Evolutionary conservation across 257 asterid genomes (phyloP).

Genomic region (Mitragyna speciosa): DNA sequence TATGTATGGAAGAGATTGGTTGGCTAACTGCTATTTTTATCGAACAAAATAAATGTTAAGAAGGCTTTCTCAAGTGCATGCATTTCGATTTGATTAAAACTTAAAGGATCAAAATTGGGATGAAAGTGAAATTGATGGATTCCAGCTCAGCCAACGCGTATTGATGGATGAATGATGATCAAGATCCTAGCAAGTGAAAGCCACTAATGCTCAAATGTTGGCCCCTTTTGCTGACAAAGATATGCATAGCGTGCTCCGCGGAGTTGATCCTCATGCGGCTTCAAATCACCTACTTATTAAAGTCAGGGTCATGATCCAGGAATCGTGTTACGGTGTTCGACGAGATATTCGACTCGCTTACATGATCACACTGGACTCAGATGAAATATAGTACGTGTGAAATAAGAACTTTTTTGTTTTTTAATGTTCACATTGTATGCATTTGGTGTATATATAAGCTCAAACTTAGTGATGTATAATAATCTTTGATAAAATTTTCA

Average conservation of each 20-base stretch:
- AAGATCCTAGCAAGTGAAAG: not conserved
- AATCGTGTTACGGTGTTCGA: not conserved
- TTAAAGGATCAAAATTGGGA: not conserved
- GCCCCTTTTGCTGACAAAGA: conserved; percentile 8
- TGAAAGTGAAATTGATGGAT: conserved; percentile 8
- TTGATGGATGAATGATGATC: not conserved
- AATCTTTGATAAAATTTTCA: not conserved
- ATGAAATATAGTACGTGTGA: too few species aligned
- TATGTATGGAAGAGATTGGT: not conserved
- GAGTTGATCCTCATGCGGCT: not conserved
- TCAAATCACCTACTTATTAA: not conserved
- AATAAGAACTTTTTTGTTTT: too few species aligned
- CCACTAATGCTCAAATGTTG: not conserved
- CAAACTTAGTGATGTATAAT: not conserved
- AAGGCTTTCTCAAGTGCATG: not conserved
- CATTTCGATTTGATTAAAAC: not conserved
- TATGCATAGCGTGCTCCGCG: not conserved
- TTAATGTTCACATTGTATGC: too few species aligned
- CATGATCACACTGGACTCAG: not conserved
- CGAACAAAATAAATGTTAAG: not conserved
- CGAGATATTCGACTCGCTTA: not conserved
- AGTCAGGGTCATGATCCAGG: not conserved
- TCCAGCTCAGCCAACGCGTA: conserved; percentile 1
- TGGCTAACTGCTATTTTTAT: not conserved
- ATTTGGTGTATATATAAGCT: not conserved